Evolutionary conservation across 1,284 basidiomycete species (phyloP), one percentile per base, ranked within the genome.

Genomic region (Filobasidium uniguttulatum): DNA sequence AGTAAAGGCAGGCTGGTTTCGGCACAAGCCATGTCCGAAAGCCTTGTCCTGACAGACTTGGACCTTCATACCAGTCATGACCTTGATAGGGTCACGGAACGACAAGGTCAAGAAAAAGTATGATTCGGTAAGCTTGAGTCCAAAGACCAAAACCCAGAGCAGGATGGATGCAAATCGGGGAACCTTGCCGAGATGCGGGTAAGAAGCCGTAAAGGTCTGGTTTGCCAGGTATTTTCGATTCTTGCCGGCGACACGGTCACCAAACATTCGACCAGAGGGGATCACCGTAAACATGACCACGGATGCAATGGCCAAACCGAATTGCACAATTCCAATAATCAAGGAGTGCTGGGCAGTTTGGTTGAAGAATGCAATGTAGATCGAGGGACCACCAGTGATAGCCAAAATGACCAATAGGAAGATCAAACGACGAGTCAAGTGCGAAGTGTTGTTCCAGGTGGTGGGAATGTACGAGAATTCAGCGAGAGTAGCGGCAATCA

Each of bases 391-490:
- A 57, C 78, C 79, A 14, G 88, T 93, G 54, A 88, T 73, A 46
- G 74, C 87, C 44, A 94, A 80, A 22, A 83, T 85, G 66, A 94
- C 74, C 43, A 82, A 61, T 45, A 96, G 75, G 75, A 93, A 91
- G 38, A 88, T 59, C 17, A 93, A 73, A 5, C 90, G 82, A 46
- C 87, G 82, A 1, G 85, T 81, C 44, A 94, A 80, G 64, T 94
- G 89, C 5, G 88, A 89, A 12, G 89, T 86, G 71, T 93, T 94
- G 70, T 91, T 93, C 90, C 90, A 94, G 20, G 86, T 93, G 2
- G 87, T 86, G 1, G 90, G 90, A 64, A 96, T 90, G 72, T 93
- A 94, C 40, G 83, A 83, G 69, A 93, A 93, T 71, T 94, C 90
- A 55, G 82, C 82, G 44, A 93, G 73, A 3, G 90, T 94, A 37